Evolutionary conservation across 345 rosid genomes (phyloP).

Genomic region (Corchorus capsularis): DNA sequence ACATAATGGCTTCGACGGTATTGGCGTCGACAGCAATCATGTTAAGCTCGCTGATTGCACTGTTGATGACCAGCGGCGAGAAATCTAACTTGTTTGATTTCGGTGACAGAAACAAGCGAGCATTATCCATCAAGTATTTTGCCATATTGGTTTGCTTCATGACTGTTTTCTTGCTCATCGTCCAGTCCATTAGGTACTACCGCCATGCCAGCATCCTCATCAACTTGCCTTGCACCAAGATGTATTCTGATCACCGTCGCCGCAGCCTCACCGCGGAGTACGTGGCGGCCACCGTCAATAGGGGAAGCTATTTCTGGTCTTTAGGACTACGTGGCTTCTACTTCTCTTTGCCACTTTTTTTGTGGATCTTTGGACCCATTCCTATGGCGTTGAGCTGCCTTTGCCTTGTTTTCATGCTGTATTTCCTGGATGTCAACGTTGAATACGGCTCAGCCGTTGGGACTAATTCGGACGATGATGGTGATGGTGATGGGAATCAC

Average conservation of each 20-base stretch:
- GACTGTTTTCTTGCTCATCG: constrained; percentile 63
- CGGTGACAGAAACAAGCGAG: constrained; percentile 56
- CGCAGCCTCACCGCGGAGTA: constrained; percentile 52
- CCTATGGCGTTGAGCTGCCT: constrained; percentile 66
- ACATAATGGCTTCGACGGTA: constrained; percentile 94
- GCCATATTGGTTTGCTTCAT: constrained; percentile 62
- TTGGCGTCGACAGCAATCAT: constrained; percentile 84
- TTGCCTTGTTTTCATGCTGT: constrained; percentile 55
- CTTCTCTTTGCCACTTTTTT: constrained; percentile 74
- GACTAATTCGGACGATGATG: not conserved
- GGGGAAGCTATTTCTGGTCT: constrained; percentile 90
- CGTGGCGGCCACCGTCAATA: constrained; percentile 64
- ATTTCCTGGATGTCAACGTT: constrained; percentile 60
- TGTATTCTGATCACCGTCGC: constrained; percentile 29
- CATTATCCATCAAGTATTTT: constrained; percentile 67
- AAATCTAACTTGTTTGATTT: constrained; percentile 31
- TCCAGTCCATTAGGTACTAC: constrained; percentile 79
- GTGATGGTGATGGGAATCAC: not conserved
- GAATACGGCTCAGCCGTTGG: constrained; percentile 30
- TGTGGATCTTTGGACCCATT: constrained; percentile 89
- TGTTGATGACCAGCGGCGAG: constrained; percentile 53
- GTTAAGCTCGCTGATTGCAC: constrained; percentile 75
- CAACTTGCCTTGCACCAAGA: constrained; percentile 65
- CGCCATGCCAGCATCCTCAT: constrained; percentile 86
- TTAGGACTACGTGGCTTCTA: constrained; percentile 81